A percentile compares a stretch with the other conserved stretches of the same genome.
phyloP scores from a whole-genome alignment of 2,329 filamentous ascomycete genomes.

The Botrytis byssoidea region DNA sequence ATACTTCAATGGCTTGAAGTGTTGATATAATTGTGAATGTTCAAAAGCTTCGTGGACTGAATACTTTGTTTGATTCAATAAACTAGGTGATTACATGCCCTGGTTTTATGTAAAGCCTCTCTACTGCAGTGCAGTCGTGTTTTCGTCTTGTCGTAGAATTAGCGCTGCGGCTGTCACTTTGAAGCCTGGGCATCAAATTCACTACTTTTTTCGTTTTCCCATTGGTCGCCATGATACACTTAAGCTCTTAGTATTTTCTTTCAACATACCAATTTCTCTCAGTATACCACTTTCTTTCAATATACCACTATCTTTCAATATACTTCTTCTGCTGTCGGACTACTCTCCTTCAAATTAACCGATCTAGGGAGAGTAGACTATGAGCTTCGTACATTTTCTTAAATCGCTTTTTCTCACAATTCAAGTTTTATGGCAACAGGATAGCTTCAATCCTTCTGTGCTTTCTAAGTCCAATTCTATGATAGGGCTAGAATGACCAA shows the following conservation, averaged over 20 bases:
- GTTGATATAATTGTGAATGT: background rate
- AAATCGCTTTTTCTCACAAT: too few species aligned
- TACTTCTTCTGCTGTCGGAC: background rate
- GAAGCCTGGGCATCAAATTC: background rate
- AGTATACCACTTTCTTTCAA: background rate
- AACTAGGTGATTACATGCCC: background rate
- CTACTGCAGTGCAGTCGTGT: too few species aligned
- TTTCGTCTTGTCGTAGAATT: background rate
- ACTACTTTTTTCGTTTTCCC: background rate
- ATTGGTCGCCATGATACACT: background rate
- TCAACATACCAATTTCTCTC: too few species aligned
- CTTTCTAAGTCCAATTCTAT: too few species aligned
- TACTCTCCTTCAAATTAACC: accelerated
- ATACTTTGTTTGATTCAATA: background rate
- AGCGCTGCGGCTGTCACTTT: background rate
- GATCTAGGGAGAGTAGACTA: background rate
- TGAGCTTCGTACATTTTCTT: too few species aligned
- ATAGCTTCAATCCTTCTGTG: too few species aligned
- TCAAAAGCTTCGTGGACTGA: background rate
- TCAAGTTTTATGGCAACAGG: too few species aligned
- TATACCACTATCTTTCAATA: background rate
- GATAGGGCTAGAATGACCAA: too few species aligned
- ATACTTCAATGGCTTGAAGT: background rate
- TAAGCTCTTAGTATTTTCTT: background rate
- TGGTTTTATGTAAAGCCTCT: background rate